Percentiles rank a stretch among this genome's conserved stretches.
These are phyloP conservation scores for Solidago caesia DNA, from an alignment of 129 eudicot genomes.

Conservation along the genomic window DNA sequence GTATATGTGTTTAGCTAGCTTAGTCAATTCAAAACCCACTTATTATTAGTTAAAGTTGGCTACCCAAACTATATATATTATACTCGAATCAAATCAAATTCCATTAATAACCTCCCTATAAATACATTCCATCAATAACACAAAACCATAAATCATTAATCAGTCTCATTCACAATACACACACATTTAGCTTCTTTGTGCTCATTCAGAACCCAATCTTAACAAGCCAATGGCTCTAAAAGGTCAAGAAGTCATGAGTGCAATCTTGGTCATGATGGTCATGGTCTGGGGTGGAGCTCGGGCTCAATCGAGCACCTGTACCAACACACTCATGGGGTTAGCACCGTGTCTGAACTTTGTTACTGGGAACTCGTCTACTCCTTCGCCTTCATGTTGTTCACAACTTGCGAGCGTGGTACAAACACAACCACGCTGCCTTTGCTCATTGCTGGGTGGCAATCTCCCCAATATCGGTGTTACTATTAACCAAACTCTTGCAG, in stretches of 20 bases:
- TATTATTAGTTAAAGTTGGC: conserved; percentile 26
- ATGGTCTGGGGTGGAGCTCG: conserved; percentile 37
- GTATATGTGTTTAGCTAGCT: not conserved
- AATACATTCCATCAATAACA: conserved; percentile 20
- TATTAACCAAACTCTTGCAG: conserved; percentile 62
- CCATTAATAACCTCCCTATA: conserved; percentile 20
- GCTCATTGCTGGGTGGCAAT: conserved; percentile 51
- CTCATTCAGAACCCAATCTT: not conserved
- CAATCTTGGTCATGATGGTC: conserved; percentile 37
- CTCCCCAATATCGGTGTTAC: conserved; percentile 43
- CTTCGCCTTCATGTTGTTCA: conserved; percentile 48
- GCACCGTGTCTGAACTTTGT: conserved; percentile 49
- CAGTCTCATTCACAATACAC: conserved; percentile 13
- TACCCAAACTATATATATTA: conserved; percentile 32
- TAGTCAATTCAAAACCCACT: conserved; percentile 1
- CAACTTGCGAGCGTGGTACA: conserved; percentile 44
- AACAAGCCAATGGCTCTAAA: conserved; percentile 42
- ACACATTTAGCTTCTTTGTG: not conserved
- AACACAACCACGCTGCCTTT: conserved; percentile 64
- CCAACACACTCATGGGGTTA: conserved; percentile 41
- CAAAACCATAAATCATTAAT: conserved; percentile 13
- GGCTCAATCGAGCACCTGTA: conserved; percentile 50
- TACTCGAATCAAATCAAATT: conserved; percentile 16
- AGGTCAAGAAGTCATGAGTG: conserved; percentile 17
- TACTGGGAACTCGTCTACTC: conserved; percentile 40